These are phyloP conservation scores for Termitomyces sp. DNA, from an alignment of 768 basidiomycete species.

Conservation along the genomic window DNA sequence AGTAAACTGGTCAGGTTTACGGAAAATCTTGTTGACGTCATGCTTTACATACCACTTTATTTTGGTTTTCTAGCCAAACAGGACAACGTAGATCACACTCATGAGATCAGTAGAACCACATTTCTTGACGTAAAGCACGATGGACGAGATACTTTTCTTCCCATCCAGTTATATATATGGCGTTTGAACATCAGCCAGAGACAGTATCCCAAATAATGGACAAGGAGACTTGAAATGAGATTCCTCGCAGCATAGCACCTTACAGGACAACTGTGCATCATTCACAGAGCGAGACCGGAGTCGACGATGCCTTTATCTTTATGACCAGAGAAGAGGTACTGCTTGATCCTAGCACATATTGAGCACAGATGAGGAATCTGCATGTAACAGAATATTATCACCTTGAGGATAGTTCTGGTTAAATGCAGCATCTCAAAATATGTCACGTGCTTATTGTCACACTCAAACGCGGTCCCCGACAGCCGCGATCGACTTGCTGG, in stretches of 20 bases:
- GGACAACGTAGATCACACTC: not conserved
- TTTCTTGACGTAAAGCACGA: not conserved
- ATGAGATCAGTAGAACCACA: not conserved
- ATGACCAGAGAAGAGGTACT: not conserved
- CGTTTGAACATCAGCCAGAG: too few species aligned
- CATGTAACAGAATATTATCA: not conserved
- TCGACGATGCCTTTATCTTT: not conserved
- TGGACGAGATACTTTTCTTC: not conserved
- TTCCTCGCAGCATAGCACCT: not conserved
- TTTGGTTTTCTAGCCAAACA: not conserved
- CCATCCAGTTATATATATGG: not conserved
- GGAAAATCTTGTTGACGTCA: not conserved
- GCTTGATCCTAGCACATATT: not conserved
- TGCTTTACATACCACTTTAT: not conserved
- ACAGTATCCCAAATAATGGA: not conserved
- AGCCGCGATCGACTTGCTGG: slow-evolving; percentile 1
- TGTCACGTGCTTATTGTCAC: slow-evolving; percentile 12
- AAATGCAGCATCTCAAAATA: too few species aligned
- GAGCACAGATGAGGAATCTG: too few species aligned
- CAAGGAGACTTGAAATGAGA: not conserved
- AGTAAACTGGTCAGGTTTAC: not conserved
- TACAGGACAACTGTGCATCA: not conserved
- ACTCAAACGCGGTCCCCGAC: slow-evolving; percentile 8
- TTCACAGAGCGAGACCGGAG: not conserved
- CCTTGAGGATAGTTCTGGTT: too few species aligned